Evolutionary conservation across 208 protist genomes (phyloP).

Genomic region (Crithidia fasciculata): DNA sequence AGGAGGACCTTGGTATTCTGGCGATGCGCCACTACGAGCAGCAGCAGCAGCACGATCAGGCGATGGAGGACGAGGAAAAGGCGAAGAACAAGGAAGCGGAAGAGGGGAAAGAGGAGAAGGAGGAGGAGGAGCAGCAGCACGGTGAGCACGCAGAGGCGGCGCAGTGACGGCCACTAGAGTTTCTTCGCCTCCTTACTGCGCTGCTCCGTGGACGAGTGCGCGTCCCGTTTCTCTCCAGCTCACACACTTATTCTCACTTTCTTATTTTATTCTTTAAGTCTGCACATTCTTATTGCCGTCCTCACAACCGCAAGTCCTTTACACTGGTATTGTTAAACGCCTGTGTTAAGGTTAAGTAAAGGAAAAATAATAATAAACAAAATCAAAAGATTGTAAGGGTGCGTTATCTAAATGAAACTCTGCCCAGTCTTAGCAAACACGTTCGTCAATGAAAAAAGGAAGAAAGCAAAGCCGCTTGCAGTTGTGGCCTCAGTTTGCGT

Average conservation of each 20-base stretch:
- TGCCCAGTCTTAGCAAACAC: too few species aligned
- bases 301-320: background rate
- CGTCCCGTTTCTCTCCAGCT: background rate
- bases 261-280: background rate
- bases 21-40: constrained; percentile 64
- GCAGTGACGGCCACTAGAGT: background rate
- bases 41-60: background rate
- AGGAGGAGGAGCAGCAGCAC: background rate
- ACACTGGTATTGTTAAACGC: too few species aligned
- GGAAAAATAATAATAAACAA: background rate
- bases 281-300: background rate
- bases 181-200: background rate
- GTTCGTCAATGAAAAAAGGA: too few species aligned
- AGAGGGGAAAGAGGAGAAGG: background rate
- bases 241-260: background rate
- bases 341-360: background rate
- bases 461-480: too few species aligned
- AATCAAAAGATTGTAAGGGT: background rate
- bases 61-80: background rate
- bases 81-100: background rate
- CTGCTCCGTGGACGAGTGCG: background rate
- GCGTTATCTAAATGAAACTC: too few species aligned
- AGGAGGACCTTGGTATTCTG: constrained; percentile 93
- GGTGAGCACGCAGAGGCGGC: background rate
- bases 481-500: too few species aligned